Percentiles rank a stretch among this genome's conserved stretches.
Conservation (phyloP, 768 basidiomycete genomes). For the Boletellus emodensis region DNA sequence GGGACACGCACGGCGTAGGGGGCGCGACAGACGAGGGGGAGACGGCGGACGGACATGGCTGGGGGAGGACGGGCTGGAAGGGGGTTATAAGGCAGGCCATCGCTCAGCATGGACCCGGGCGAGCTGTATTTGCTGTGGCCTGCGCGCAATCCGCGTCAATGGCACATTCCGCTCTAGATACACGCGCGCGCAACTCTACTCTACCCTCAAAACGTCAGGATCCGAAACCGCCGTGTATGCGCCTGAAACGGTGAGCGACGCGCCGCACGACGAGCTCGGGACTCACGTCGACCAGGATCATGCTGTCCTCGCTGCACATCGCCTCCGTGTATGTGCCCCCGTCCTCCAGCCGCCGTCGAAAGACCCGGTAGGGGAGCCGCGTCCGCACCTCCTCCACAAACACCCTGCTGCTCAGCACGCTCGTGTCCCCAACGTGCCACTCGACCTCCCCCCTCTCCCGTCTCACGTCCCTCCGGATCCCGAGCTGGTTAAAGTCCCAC, state of each 20-base stretch:
- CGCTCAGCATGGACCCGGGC: not conserved
- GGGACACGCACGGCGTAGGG: slow-evolving; percentile 20
- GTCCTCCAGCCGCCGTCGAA: slow-evolving; percentile 20
- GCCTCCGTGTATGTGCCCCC: slow-evolving; percentile 24
- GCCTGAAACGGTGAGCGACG: slow-evolving; percentile 11
- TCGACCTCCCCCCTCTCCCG: slow-evolving; percentile 14
- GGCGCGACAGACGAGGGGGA: slow-evolving; percentile 4
- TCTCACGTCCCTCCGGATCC: slow-evolving; percentile 28
- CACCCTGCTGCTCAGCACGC: slow-evolving; percentile 28
- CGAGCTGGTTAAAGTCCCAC: slow-evolving; percentile 51
- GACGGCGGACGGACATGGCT: slow-evolving; percentile 18
- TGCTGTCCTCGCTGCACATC: slow-evolving; percentile 56
- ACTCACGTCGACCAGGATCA: slow-evolving; percentile 49
- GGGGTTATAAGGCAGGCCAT: not conserved
- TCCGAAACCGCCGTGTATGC: slow-evolving; percentile 22
- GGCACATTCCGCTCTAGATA: slow-evolving; percentile 15
- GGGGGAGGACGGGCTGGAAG: not conserved
- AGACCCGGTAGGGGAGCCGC: slow-evolving; percentile 43
- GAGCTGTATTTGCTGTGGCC: slow-evolving; percentile 28
- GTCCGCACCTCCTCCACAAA: slow-evolving; percentile 43
- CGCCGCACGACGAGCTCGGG: not conserved
- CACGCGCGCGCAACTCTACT: not conserved
- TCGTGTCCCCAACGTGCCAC: slow-evolving; percentile 23
- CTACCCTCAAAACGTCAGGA: slow-evolving; percentile 26
- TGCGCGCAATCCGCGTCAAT: slow-evolving; percentile 27